Evolutionary conservation across 1,284 basidiomycete genomes (phyloP), one percentile per base, ranked within the genome.

Genomic region (Tilletia setariae): DNA sequence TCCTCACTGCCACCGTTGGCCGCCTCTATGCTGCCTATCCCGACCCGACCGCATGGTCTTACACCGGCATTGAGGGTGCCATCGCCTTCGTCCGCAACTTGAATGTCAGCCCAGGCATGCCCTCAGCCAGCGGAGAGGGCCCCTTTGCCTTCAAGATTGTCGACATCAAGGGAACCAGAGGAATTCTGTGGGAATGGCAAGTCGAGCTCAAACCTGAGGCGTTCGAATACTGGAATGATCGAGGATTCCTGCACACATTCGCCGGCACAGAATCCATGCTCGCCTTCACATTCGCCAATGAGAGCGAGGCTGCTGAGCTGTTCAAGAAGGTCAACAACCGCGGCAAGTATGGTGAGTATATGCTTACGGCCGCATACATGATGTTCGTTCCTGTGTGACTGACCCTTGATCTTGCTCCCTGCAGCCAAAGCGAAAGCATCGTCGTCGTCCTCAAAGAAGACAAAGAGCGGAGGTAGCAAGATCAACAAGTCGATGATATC

Each of bases 191-290:
- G 95, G 90, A 94, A 19, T 61, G 56, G 56, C 56, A 61, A 21
- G 56, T 61, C 25, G 56, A 61, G 16, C 56, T 61, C 28, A 61
- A 61, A 30, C 56, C 56, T 30, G 56, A 61, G 30, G 56, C 32
- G 3, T 61, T 61, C 28, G 56, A 61, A 70, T 93, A 93, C 83
- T 87, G 89, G 79, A 88, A 91, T 79, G 95, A 98, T 81, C 87
- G 94, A 72, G 88, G 91, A 1, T 96, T 90, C 87, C 97, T 98
- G 82, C 93, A 97, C 84, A 90, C 93, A 1, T 98, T 97, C 83
- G 86, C 90, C 15, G 91, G 92, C 66, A 94, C 98, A 85, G 86
- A 90, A 75, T 93, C 90, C 79, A 90, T 92, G 89, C 87, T 98
- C 77, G 94, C 92, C 0, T 87, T 98, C 71, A 92, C 94, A 23